Conservation (phyloP, 2,329 filamentous ascomycete genomes). For the Arthrobotrys conoides region DNA sequence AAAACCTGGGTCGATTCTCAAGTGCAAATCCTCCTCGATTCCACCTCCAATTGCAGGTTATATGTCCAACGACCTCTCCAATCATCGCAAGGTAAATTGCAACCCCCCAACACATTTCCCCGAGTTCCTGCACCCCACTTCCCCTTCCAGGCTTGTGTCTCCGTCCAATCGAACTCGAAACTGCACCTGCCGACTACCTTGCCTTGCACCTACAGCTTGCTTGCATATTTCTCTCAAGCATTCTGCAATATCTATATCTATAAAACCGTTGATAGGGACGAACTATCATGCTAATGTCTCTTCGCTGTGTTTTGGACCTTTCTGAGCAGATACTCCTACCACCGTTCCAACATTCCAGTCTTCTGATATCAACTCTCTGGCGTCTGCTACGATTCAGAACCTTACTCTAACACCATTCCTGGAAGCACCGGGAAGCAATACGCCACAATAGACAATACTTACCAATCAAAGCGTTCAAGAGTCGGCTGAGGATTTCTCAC, state of each 20-base stretch:
- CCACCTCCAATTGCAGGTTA: constrained; percentile 12
- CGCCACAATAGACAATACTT: constrained; percentile 1
- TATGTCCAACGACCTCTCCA: constrained; percentile 45
- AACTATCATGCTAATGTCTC: constrained; percentile 20
- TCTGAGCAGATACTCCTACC: constrained; percentile 8
- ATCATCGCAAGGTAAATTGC: constrained; percentile 56
- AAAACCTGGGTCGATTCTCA: constrained; percentile 6
- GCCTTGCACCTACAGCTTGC: constrained; percentile 48
- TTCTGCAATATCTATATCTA: constrained; percentile 14
- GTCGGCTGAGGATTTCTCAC: constrained; percentile 26
- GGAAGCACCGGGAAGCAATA: constrained; percentile 13
- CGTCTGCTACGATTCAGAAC: constrained; percentile 25
- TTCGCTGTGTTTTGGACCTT: neutral
- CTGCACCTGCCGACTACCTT: constrained; percentile 27
- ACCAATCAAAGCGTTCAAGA: constrained; percentile 19
- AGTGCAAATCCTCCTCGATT: constrained; percentile 4
- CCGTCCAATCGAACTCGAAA: constrained; percentile 21
- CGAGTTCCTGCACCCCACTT: constrained; percentile 48
- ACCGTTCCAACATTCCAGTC: constrained; percentile 20
- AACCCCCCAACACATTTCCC: constrained; percentile 58
- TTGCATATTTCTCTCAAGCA: constrained; percentile 40
- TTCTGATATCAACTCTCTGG: constrained; percentile 2
- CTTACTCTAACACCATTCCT: constrained; percentile 10
- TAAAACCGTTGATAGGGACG: neutral
- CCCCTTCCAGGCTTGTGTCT: constrained; percentile 1